Conservation (phyloP, 345 rosid genomes). For the Aquilaria yunnanensis region DNA sequence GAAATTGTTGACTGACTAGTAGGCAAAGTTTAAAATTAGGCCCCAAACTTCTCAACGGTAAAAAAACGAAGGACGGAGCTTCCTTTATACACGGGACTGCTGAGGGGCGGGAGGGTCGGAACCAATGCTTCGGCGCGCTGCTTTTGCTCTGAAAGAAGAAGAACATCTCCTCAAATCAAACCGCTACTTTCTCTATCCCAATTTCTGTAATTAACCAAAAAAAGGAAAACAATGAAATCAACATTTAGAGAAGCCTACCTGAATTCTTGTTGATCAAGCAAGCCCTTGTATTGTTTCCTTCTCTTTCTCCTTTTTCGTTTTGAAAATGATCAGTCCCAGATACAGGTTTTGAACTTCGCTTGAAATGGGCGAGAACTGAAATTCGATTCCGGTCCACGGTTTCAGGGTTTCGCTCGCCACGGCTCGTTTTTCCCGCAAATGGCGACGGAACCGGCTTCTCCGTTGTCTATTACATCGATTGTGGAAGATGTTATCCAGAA, state of each 20-base stretch:
- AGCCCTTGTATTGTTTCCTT: not conserved
- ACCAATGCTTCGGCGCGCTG: constrained; percentile 45
- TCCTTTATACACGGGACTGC: not conserved
- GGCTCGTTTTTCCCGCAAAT: constrained; percentile 16
- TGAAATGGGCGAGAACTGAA: not conserved
- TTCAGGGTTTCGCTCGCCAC: not conserved
- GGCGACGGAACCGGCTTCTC: constrained; percentile 43
- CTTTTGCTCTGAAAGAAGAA: constrained; percentile 22
- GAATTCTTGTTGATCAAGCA: too few species aligned
- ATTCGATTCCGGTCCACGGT: constrained; percentile 4
- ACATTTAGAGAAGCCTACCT: too few species aligned
- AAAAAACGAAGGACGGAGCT: constrained; percentile 23
- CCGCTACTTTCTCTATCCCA: constrained; percentile 13
- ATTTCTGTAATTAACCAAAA: constrained; percentile 4
- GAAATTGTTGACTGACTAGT: too few species aligned
- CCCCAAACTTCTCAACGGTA: constrained; percentile 18
- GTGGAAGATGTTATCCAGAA: constrained; percentile 70
- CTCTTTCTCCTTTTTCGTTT: not conserved
- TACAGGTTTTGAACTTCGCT: not conserved
- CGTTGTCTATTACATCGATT: constrained; percentile 54
- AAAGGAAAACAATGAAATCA: not conserved
- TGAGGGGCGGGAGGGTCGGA: constrained; percentile 47
- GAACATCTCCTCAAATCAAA: constrained; percentile 21
- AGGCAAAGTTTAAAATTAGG: constrained; percentile 24
- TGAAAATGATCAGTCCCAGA: not conserved